phyloP scores from a whole-genome alignment of 2,329 filamentous ascomycete species.

The Cercospora zeina region DNA sequence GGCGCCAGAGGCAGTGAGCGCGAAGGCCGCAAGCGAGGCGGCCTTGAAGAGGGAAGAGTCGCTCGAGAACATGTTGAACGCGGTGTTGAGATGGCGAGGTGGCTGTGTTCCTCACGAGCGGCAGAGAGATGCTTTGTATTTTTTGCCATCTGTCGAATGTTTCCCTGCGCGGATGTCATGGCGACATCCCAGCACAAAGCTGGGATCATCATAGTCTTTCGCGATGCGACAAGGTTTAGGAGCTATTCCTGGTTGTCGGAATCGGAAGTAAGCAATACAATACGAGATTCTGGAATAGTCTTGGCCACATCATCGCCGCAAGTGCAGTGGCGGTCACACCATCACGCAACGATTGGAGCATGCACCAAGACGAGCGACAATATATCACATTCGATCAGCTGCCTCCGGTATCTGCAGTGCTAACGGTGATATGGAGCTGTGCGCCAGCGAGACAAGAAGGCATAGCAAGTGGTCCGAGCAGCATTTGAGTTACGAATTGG shows the following conservation, averaged over 20 bases:
- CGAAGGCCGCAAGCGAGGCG: slow-evolving; percentile 11
- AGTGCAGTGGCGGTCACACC: too few relatives aligned
- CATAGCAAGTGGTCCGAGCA: too few relatives aligned
- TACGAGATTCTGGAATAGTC: background rate
- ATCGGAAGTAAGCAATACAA: background rate
- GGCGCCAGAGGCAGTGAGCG: slow-evolving; percentile 16
- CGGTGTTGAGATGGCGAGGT: background rate
- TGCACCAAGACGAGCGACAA: too few relatives aligned
- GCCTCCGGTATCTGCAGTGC: too few relatives aligned
- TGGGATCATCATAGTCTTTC: background rate
- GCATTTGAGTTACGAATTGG: too few relatives aligned
- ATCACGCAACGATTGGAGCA: too few relatives aligned
- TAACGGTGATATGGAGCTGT: too few relatives aligned
- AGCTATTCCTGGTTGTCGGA: background rate
- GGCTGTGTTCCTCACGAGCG: background rate
- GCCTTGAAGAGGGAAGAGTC: slow-evolving; percentile 7
- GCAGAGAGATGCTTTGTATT: background rate
- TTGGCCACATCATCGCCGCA: too few relatives aligned
- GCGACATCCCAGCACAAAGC: background rate
- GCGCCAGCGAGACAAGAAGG: too few relatives aligned
- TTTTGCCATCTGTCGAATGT: too few relatives aligned
- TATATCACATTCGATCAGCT: too few relatives aligned
- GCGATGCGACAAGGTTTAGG: background rate
- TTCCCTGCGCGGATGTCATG: background rate
- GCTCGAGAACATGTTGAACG: background rate